Percentiles rank a stretch among this genome's conserved stretches.
phyloP scores from a whole-genome alignment of 441 rosid species.

The Viola pubescens region DNA sequence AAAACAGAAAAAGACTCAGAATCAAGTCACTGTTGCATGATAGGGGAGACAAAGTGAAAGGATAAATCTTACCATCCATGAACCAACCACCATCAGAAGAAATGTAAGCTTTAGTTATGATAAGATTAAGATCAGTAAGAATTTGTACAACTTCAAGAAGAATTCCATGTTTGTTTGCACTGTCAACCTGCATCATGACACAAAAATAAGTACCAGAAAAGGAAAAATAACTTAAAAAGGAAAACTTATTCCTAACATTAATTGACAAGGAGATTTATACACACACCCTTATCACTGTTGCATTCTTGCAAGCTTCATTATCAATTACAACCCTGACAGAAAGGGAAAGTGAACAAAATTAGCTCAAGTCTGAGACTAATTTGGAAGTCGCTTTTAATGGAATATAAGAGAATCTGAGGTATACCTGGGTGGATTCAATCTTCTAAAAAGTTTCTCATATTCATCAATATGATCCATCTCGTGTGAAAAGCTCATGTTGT shows the following conservation, averaged over 20 bases:
- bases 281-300: conserved; percentile 68
- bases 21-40: conserved; percentile 13
- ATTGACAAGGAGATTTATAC: background rate
- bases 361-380: background rate
- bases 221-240: conserved; percentile 3
- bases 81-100: conserved; percentile 97
- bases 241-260: conserved; percentile 9
- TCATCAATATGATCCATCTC: conserved; percentile 51
- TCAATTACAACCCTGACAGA: conserved; percentile 65
- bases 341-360: background rate
- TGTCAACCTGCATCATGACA: conserved; percentile 8
- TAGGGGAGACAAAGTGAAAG: background rate
- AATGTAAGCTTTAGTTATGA: conserved; percentile 74
- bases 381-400: conserved; percentile 1
- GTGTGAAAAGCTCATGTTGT: conserved; percentile 46
- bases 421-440: conserved; percentile 87
- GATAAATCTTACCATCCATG: conserved; percentile 68
- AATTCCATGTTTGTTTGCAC: conserved; percentile 86
- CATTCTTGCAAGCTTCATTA: conserved; percentile 74
- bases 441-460: conserved; percentile 66
- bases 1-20: conserved; percentile 10
- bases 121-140: conserved; percentile 84
- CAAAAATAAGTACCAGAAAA: conserved; percentile 14
- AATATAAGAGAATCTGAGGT: conserved; percentile 9
- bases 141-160: conserved; percentile 90